Conservation (phyloP, 1,139 yeast genomes). For the Blastobotrys ciferrii region DNA sequence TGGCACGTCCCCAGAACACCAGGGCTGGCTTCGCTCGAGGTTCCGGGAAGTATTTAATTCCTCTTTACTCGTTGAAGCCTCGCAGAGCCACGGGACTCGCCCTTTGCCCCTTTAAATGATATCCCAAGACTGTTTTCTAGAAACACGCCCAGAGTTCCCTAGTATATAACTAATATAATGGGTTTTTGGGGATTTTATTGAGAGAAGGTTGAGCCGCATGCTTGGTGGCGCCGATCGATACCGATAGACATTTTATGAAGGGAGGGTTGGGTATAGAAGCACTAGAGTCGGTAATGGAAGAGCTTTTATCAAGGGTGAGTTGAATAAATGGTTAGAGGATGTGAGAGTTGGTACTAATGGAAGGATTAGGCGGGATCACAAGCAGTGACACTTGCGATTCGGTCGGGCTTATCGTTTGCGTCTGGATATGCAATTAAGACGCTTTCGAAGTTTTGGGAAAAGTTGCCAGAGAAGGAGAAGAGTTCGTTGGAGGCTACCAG, state of each 20-base stretch:
- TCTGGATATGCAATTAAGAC: conserved; percentile 73
- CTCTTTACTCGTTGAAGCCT: too few species aligned
- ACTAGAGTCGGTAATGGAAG: conserved; percentile 19
- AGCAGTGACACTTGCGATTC: conserved; percentile 75
- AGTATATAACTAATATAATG: too few species aligned
- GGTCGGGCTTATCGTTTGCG: conserved; percentile 75
- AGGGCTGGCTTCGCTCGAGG: too few species aligned
- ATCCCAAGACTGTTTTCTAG: too few species aligned
- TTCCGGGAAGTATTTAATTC: too few species aligned
- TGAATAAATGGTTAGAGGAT: too few species aligned
- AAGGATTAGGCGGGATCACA: conserved; percentile 63
- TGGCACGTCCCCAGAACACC: too few species aligned
- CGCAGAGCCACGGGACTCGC: too few species aligned
- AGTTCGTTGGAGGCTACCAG: conserved; percentile 44
- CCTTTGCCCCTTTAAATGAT: too few species aligned
- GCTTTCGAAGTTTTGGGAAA: conserved; percentile 55
- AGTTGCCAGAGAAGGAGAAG: conserved; percentile 59
- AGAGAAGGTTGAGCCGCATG: background rate
- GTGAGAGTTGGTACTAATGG: too few species aligned
- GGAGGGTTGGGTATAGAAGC: background rate
- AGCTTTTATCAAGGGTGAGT: conserved; percentile 18
- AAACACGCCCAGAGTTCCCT: too few species aligned
- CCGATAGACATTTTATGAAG: background rate
- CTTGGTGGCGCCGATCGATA: background rate
- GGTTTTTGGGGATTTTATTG: too few species aligned